phyloP scores from a whole-genome alignment of 805 yeast species.

The Candida patagonica region DNA sequence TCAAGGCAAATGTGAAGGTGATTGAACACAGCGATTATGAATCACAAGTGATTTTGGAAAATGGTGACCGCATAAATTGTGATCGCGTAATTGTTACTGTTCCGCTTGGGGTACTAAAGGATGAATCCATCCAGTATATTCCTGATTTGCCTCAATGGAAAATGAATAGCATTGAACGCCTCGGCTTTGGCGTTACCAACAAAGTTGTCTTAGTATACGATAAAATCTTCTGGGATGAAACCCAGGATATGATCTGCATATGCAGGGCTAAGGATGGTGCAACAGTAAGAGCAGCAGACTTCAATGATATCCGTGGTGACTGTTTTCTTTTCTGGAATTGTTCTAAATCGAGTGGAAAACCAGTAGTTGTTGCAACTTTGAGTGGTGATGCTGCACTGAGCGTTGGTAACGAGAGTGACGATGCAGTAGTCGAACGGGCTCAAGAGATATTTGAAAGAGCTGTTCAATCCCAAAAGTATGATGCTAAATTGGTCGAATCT shows the following conservation, averaged over 20 bases:
- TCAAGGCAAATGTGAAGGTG: conserved; percentile 30
- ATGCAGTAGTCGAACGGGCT: conserved; percentile 27
- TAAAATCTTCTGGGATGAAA: conserved; percentile 31
- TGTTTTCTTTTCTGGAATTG: conserved; percentile 33
- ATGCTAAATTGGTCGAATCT: conserved; percentile 24
- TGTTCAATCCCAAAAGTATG: conserved; percentile 2
- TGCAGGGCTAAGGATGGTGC: conserved; percentile 20
- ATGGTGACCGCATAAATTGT: conserved; percentile 33
- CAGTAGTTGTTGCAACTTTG: conserved; percentile 31
- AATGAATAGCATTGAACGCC: conserved; percentile 29
- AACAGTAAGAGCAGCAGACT: conserved; percentile 16
- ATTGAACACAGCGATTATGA: conserved; percentile 30
- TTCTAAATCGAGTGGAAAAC: conserved; percentile 27
- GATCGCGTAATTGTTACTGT: conserved; percentile 32
- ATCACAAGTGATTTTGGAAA: conserved; percentile 27
- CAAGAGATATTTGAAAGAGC: conserved; percentile 20
- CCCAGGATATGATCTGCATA: conserved; percentile 25
- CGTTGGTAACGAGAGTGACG: conserved; percentile 26
- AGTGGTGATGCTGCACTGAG: conserved; percentile 32
- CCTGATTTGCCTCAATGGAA: conserved; percentile 36
- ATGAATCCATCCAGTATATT: conserved; percentile 29
- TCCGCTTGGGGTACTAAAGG: conserved; percentile 34
- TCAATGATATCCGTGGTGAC: conserved; percentile 26
- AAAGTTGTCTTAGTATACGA: conserved; percentile 30
- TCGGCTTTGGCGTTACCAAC: conserved; percentile 33